Base-by-base conservation (phyloP, 768 basidiomycete species). In the Mycena alexandri region DNA sequence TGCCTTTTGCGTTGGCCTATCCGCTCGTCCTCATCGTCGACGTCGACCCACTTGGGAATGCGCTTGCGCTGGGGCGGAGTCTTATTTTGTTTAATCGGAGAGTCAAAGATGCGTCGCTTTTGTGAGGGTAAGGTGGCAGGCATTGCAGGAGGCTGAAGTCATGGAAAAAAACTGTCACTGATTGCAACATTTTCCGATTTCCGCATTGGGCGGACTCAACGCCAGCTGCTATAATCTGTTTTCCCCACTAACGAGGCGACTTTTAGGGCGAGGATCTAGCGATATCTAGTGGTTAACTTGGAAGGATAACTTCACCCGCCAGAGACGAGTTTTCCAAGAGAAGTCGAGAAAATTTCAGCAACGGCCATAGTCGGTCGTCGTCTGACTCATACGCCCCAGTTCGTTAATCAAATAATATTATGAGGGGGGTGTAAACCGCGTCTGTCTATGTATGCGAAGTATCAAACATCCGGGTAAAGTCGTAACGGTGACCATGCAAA, bases 11-110 rank as follows among this genome's bases (percentile, higher is more conserved):
- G 77, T 58, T 46, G 65, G 55, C 62, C 74, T 72, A 63, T 68
- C 2, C 12, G 44, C 14, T 73, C 74, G 19, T 84, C 82, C 29
- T 82, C 80, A 75, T 83, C 83, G 73, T 74, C 76, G 43, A 83
- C 79, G 55, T 83, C 81, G 50, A 82, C 77, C 76, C 79, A 84
- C 33, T 53, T 44, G 19, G 80, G 76, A 11, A 76, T 74, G n/a
- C 70, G 56, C 66, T 78, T 81, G 43, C 69, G 69, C 17, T 61
- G 65, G 6, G 72, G 75, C 5, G 55, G 54, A 13, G 29, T 63
- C 2, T 38, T 38, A 38, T 38, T 38, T 2, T 38, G 21, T 41
- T 71, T 59, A 4, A 44, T 42, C 8, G 67, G 62, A 24, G 67
- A 64, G 25, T 58, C 34, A 62, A 68, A 64, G 34, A 68, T 43